A percentile compares a stretch with the other conserved stretches of the same genome.
Evolutionary conservation across 257 asterid species (phyloP).

Genomic region (Ligustrum vulgare): DNA sequence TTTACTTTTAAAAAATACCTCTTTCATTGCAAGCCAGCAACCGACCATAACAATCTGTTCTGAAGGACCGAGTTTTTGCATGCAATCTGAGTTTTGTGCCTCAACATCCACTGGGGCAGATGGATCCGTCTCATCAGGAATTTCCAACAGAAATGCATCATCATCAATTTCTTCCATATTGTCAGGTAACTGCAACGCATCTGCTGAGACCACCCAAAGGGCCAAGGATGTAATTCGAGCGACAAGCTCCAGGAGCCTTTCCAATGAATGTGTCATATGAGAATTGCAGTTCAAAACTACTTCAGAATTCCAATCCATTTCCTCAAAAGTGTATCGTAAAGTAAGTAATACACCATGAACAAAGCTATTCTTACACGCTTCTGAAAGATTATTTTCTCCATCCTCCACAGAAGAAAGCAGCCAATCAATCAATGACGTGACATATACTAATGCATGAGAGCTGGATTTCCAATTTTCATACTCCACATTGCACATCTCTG

Average conservation of each 20-base stretch:
- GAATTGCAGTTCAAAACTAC: constrained; percentile 37
- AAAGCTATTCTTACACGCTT: constrained; percentile 83
- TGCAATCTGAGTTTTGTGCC: constrained; percentile 31
- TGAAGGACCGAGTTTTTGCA: constrained; percentile 49
- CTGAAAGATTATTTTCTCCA: constrained; percentile 85
- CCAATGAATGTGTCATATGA: constrained; percentile 59
- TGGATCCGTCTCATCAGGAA: constrained; percentile 39
- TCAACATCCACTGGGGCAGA: constrained; percentile 41
- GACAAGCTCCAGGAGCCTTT: constrained; percentile 81
- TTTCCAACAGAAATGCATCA: constrained; percentile 47
- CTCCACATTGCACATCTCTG: constrained; percentile 38
- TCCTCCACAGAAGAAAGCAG: constrained; percentile 69
- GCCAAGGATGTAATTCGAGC: constrained; percentile 86
- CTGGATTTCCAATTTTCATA: constrained; percentile 25
- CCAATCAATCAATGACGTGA: constrained; percentile 84
- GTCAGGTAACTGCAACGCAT: constrained; percentile 81
- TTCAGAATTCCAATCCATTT: constrained; percentile 77
- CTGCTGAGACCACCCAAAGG: constrained; percentile 96
- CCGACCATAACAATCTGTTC: constrained; percentile 97
- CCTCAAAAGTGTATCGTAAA: constrained; percentile 93
- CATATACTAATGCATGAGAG: constrained; percentile 61
- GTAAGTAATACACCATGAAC: constrained; percentile 93
- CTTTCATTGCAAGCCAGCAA: constrained; percentile 99
- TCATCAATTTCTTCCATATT: constrained; percentile 79
- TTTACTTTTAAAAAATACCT: constrained; percentile 46